phyloP scores from a whole-genome alignment of 176 grass and related monocot species.

The Pontederia crassipes region DNA sequence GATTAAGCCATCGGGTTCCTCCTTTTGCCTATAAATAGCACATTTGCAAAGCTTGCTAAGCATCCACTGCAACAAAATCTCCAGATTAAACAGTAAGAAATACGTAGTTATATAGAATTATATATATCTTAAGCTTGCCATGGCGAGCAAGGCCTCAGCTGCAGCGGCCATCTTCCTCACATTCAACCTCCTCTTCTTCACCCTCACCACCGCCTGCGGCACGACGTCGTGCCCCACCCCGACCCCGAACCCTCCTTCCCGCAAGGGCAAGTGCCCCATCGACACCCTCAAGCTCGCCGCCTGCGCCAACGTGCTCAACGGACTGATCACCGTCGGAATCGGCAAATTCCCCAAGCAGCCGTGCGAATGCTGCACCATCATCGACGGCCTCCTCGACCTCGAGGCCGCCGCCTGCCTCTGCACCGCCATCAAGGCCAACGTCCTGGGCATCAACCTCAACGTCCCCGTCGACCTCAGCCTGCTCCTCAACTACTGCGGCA shows the following conservation, averaged over 20 bases:
- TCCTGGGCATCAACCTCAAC: too few species aligned
- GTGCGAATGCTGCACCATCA: constrained; percentile 14
- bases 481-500: too few species aligned
- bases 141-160: constrained; percentile 20
- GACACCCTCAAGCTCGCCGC: constrained; percentile 23
- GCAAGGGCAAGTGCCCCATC: constrained; percentile 10
- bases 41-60: too few species aligned
- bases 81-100: too few species aligned
- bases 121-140: background rate
- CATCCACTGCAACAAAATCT: too few species aligned
- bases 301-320: constrained; percentile 19
- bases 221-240: constrained; percentile 1
- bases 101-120: too few species aligned
- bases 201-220: constrained; percentile 21
- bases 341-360: constrained; percentile 5
- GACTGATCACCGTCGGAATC: constrained; percentile 13
- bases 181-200: constrained; percentile 30
- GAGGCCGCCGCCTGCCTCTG: too few species aligned
- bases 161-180: constrained; percentile 15
- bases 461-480: too few species aligned
- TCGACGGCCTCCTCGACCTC: constrained; percentile 3
- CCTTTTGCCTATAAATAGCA: too few species aligned
- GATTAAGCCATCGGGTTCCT: too few species aligned
- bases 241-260: background rate
- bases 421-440: too few species aligned